Base-by-base conservation (phyloP, 2,329 filamentous ascomycete genomes). In the Cercospora sp. region DNA sequence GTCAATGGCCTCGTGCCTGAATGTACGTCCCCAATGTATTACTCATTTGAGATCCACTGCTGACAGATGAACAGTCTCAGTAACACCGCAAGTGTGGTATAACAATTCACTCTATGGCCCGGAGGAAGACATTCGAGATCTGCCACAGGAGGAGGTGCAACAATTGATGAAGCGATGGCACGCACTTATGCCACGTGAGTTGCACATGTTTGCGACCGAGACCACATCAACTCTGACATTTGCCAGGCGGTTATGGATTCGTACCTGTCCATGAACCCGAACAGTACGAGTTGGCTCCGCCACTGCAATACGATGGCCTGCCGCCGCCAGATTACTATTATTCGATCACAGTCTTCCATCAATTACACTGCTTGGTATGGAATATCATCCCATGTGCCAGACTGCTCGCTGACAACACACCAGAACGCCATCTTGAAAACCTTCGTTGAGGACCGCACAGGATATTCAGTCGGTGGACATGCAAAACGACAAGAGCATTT, bases 311-410 rank as follows among this genome's bases (percentile, higher is more conserved):
- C 12, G 60, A 67, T 20, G 65, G 60, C 18, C 31, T 57, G 18
- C 53, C 60, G 28, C 45, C 60, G 36, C 65, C 65, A 18, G 60
- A 63, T 13, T 67, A 63, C 39, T 67, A 67, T 42, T 67, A 67
- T 7, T 63, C 60, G 5, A 67, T 67, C 48, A 63, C 55, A 10
- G 60, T 63, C 1, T 63, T 67, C 53, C 65, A 67, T 13, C 65
- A 67, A 30, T n/a, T 63, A n/a, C 65, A 67, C 16, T 67, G 65
- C 33, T 51, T 67, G 30, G 65, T 67, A 36, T 63, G 23, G 23
- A 26, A 26, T 26, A 26, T 26, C 23, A 26, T 26, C 23, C 23
- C 23, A 4, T 26, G 23, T 26, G 23, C 23, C 23, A 26, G 23
- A 26, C 23, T 26, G 23, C 23, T 26, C 23, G 23, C 58, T 60